phyloP scores from a whole-genome alignment of 495 filamentous ascomycete genomes.

The Articulospora tetracladia region DNA sequence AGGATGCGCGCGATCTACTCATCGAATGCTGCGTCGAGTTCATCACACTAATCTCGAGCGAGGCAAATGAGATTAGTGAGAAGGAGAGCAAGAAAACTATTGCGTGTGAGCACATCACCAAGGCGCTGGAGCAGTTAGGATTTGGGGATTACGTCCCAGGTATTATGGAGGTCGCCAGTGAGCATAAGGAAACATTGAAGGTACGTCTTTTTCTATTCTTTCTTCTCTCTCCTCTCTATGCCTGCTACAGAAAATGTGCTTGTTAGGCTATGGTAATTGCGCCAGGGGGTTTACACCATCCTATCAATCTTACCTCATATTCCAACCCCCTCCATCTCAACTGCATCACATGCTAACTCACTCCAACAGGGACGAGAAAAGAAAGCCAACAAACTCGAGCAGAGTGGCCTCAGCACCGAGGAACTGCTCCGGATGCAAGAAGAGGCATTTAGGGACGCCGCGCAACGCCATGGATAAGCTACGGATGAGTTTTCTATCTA shows the following conservation, averaged over 20 bases:
- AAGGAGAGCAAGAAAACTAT: constrained; percentile 99
- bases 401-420: constrained; percentile 84
- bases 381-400: constrained; percentile 93
- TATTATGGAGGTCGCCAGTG: constrained; percentile 80
- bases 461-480: constrained; percentile 36
- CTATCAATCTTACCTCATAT: too few relatives aligned
- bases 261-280: too few relatives aligned
- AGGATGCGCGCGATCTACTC: constrained; percentile 89
- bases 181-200: constrained; percentile 90
- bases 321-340: too few relatives aligned
- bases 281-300: too few relatives aligned
- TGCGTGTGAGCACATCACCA: constrained; percentile 92
- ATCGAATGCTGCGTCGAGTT: constrained; percentile 99
- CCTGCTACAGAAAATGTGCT: too few relatives aligned
- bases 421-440: constrained; percentile 85
- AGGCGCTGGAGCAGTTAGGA: constrained; percentile 83
- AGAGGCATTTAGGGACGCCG: constrained; percentile 82
- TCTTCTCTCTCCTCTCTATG: not conserved
- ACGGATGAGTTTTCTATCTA: not conserved
- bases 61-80: constrained; percentile 97
- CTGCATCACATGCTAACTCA: constrained; percentile 1
- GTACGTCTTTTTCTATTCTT: too few relatives aligned
- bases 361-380: constrained; percentile 78
- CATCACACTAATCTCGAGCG: constrained; percentile 93
- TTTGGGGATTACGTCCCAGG: constrained; percentile 87